Evolutionary conservation across 2,329 filamentous ascomycete genomes (phyloP).

Genomic region (Arthrobotrys entomopaga): DNA sequence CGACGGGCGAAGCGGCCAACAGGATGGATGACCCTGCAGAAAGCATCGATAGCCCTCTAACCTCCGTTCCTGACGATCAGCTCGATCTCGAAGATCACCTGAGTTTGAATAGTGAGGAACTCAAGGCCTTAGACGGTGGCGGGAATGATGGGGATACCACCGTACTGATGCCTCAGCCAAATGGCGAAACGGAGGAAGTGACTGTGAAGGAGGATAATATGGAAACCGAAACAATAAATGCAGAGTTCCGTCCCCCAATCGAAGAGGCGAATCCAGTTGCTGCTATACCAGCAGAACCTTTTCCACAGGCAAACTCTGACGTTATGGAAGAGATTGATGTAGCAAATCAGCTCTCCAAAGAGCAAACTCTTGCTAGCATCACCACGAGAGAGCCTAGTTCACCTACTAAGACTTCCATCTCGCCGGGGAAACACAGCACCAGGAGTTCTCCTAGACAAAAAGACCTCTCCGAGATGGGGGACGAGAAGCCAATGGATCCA

Average conservation of each 20-base stretch:
- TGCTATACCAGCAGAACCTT: neutral
- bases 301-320: neutral
- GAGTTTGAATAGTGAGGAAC: constrained; percentile 39
- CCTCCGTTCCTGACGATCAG: constrained; percentile 44
- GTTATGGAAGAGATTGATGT: constrained; percentile 15
- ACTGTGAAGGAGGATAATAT: constrained; percentile 27
- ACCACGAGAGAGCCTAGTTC: constrained; percentile 7
- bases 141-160: neutral
- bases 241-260: constrained; percentile 40
- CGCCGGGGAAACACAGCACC: constrained; percentile 28
- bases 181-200: neutral
- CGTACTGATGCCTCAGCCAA: neutral
- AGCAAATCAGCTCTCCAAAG: constrained; percentile 36
- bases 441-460: constrained; percentile 36
- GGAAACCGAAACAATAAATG: constrained; percentile 45
- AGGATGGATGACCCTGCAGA: constrained; percentile 18
- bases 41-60: constrained; percentile 53
- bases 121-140: constrained; percentile 21
- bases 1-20: constrained; percentile 10
- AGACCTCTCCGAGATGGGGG: constrained; percentile 1
- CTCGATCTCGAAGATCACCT: constrained; percentile 35
- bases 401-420: constrained; percentile 5
- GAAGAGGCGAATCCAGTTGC: neutral
- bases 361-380: constrained; percentile 15
- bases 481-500: neutral